Conservation (phyloP, 495 filamentous ascomycete genomes). For the Aspergillus ostianus region DNA sequence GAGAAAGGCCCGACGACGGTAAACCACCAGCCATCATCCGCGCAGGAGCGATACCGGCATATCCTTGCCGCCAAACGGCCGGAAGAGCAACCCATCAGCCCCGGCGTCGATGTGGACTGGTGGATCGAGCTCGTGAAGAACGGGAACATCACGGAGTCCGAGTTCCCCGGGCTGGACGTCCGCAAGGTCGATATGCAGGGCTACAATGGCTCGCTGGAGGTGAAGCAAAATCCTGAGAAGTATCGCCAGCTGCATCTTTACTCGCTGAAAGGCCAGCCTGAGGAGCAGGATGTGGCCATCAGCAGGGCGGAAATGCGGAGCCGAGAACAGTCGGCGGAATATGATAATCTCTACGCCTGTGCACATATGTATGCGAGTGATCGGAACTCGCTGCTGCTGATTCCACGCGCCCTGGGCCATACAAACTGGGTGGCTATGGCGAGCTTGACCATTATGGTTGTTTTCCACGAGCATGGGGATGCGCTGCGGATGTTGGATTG, state of each 20-base stretch:
- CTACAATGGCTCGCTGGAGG: constrained; percentile 48
- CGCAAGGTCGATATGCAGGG: constrained; percentile 61
- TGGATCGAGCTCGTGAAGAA: constrained; percentile 32
- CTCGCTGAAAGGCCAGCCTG: constrained; percentile 45
- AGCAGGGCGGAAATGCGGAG: constrained; percentile 19
- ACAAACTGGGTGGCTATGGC: constrained; percentile 54
- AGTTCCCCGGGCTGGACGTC: constrained; percentile 60
- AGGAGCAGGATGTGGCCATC: constrained; percentile 14
- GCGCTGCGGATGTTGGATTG: constrained; percentile 43
- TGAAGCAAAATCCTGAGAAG: constrained; percentile 44
- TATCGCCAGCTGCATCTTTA: constrained; percentile 61
- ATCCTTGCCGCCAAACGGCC: constrained; percentile 40
- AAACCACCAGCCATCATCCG: constrained; percentile 40
- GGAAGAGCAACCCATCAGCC: constrained; percentile 36
- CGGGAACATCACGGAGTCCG: constrained; percentile 29
- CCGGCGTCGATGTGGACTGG: constrained; percentile 48
- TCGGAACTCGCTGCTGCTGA: constrained; percentile 64
- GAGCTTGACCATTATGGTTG: constrained; percentile 59
- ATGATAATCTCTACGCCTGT: constrained; percentile 58
- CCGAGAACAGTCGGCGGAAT: constrained; percentile 32
- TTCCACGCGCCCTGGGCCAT: constrained; percentile 58
- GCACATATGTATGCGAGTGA: constrained; percentile 68
- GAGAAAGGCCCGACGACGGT: constrained; percentile 31
- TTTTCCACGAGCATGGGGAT: constrained; percentile 52
- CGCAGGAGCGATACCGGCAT: constrained; percentile 35